Evolutionary conservation across 331 rosid genomes (phyloP), one percentile per base, ranked within the genome.

Genomic region (Malus hybrid): DNA sequence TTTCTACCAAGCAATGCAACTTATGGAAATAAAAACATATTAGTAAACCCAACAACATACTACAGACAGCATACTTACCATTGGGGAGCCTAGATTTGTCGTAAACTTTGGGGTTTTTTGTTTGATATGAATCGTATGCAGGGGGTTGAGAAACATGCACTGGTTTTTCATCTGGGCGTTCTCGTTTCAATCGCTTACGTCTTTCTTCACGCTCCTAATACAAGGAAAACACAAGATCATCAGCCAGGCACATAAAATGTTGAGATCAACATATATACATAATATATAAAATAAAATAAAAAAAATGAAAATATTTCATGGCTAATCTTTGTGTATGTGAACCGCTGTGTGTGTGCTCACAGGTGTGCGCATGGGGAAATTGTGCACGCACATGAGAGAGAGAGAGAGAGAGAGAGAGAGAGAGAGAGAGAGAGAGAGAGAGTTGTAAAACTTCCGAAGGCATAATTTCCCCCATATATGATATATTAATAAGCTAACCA

Each of bases 191-290:
- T 73, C 92, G 86, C 81, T 50, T 89, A 63, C 89, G 90, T 75
- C 98, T 88, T 81, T 93, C 98, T 70, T 93, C 97, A 73, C 91
- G 93, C 82, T 93, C 97, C 98, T 93, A 84, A 73, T 61, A 77
- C 26, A 78, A 76, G 82, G 60, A 62, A 78, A 62, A 79, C 42
- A 24, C n/a, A 55, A 77, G 48, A 42, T 78, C 80, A 68, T 61
- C 79, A 66, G 75, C 72, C 78, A 85, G 39, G 73, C 56, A 71
- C 67, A 42, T 33, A 73, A 7, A 20, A 72, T 3, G 11, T 4
- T 26, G 9, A 24, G 66, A 24, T 62, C 34, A 11, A 61, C 14
- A 12, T 15, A 55, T 60, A 66, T 33, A 44, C 19, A 30, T 62
- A 53, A 7, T 19, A 53, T 28, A 46, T 66, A 66, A 50, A 58